A percentile compares a stretch with the other conserved stretches of the same genome.
Conservation (phyloP, 1,139 yeast species). For the Suhomyces chickasaworum region DNA sequence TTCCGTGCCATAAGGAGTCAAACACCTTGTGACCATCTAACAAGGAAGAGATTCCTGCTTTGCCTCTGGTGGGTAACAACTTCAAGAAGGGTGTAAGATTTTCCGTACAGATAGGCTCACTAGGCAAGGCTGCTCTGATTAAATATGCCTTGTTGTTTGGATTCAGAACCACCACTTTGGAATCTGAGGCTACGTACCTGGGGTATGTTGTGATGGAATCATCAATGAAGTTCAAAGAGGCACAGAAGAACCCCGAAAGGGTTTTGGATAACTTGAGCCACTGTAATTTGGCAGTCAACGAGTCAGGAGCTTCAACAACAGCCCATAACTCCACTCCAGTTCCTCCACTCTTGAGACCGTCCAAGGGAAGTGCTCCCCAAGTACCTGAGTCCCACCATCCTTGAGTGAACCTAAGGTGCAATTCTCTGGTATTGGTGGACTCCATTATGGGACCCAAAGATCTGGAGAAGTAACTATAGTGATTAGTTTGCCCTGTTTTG, state of each 20-base stretch:
- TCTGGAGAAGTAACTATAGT: constrained; percentile 78
- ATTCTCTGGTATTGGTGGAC: constrained; percentile 65
- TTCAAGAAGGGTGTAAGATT: constrained; percentile 92
- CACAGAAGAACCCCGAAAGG: constrained; percentile 91
- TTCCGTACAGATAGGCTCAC: constrained; percentile 97
- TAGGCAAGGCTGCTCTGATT: constrained; percentile 85
- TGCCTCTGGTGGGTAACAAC: constrained; percentile 88
- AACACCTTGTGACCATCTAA: constrained; percentile 95
- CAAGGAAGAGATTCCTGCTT: constrained; percentile 82
- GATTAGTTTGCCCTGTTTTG: constrained; percentile 31
- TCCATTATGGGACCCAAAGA: constrained; percentile 77
- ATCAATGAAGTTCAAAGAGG: constrained; percentile 88
- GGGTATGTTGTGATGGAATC: constrained; percentile 79
- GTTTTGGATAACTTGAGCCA: constrained; percentile 79
- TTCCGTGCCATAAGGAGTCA: constrained; percentile 92
- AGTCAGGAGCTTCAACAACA: constrained; percentile 63
- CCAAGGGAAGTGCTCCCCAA: constrained; percentile 82
- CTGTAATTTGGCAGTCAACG: constrained; percentile 55
- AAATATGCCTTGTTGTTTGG: constrained; percentile 48
- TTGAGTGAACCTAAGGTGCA: constrained; percentile 84
- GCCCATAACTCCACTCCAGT: constrained; percentile 97
- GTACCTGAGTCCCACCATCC: constrained; percentile 94
- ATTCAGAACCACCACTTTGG: constrained; percentile 18
- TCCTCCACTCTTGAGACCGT: constrained; percentile 82
- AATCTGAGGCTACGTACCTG: constrained; percentile 24